Conservation (phyloP, 2,329 filamentous ascomycete genomes). For the Neocatenulostroma microsporum region DNA sequence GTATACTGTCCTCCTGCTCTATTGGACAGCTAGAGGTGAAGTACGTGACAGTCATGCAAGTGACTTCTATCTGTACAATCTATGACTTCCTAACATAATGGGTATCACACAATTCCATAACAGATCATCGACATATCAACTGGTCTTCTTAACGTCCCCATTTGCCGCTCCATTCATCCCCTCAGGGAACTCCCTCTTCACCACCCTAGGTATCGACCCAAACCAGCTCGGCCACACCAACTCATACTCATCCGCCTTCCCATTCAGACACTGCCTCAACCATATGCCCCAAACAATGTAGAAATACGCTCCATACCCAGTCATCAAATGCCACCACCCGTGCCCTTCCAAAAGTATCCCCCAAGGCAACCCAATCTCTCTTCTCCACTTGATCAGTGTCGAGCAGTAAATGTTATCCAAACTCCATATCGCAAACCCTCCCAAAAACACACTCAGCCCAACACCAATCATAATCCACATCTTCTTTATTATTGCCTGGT, state of each 20-base stretch:
- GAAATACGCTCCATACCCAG: conserved; percentile 75
- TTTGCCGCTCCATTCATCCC: conserved; percentile 7
- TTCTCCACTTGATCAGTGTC: conserved; percentile 57
- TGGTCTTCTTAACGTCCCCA: conserved; percentile 29
- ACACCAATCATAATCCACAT: conserved; percentile 71
- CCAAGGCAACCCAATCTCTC: conserved; percentile 67
- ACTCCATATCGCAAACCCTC: conserved; percentile 69
- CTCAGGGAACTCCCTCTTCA: conserved; percentile 25
- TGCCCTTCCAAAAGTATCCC: conserved; percentile 66
- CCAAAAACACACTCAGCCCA: conserved; percentile 63
- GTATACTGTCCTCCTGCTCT: no score
- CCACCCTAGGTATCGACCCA: conserved; percentile 48
- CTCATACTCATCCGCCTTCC: conserved; percentile 61
- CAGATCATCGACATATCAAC: no score
- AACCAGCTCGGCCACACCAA: conserved; percentile 60
- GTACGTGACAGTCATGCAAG: no score
- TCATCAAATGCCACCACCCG: conserved; percentile 75
- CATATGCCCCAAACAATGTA: conserved; percentile 77
- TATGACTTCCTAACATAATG: no score
- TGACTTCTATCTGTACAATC: no score
- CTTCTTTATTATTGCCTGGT: conserved; percentile 50
- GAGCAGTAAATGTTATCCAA: conserved; percentile 71
- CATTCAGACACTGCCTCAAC: conserved; percentile 68
- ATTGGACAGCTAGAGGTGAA: no score
- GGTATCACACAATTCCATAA: no score